These are phyloP conservation scores for Colletotrichum sp. DNA, from an alignment of 2,329 filamentous ascomycete species.

Conservation along the genomic window DNA sequence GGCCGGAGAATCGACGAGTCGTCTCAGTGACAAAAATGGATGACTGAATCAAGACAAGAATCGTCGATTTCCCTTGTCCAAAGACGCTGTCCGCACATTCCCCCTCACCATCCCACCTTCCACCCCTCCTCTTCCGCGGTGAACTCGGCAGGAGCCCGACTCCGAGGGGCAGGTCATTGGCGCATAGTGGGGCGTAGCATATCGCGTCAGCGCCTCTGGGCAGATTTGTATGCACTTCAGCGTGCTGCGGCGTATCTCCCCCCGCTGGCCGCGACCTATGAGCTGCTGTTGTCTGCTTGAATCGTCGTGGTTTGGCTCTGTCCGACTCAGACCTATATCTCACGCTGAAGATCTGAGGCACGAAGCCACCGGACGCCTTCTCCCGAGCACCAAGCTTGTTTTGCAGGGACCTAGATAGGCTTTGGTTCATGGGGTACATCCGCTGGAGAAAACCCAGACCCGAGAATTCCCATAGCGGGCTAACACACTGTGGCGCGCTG, in stretches of 20 bases:
- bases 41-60: constrained; percentile 14
- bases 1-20: neutral
- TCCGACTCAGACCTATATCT: neutral
- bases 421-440: neutral
- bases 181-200: neutral
- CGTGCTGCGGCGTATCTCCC: neutral
- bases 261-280: neutral
- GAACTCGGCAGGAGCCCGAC: constrained; percentile 6
- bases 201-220: constrained; percentile 4
- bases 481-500: neutral
- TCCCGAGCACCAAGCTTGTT: constrained; percentile 3
- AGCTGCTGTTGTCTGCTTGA: neutral
- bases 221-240: neutral
- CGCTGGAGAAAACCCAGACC: neutral
- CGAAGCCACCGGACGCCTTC: neutral
- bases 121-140: constrained; percentile 5
- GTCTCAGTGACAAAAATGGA: neutral
- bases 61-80: neutral
- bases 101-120: constrained; percentile 5
- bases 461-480: neutral
- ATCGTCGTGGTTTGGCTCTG: neutral
- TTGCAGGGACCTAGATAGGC: neutral
- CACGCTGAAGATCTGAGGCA: neutral
- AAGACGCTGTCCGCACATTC: neutral
- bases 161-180: constrained; percentile 2